These are phyloP conservation scores for Apophysomyces trapeziformis DNA, from an alignment of 371 early-diverging fungal genomes.

Conservation along the genomic window DNA sequence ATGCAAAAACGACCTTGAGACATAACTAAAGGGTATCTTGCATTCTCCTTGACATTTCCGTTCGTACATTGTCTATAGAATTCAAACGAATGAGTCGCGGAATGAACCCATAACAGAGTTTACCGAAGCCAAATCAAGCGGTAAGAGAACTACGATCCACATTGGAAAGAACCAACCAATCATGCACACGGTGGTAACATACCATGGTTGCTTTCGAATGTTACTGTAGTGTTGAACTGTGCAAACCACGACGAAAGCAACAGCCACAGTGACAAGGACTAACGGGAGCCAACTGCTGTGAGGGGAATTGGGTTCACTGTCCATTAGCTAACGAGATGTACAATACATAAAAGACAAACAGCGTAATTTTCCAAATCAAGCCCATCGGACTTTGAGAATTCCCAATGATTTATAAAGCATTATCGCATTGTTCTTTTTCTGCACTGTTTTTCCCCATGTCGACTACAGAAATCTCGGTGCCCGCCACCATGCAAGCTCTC, in stretches of 20 bases:
- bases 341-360: too few relatives aligned
- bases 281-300: slow-evolving; percentile 50
- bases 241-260: slow-evolving; percentile 59
- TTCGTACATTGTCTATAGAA: slow-evolving; percentile 67
- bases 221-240: slow-evolving; percentile 79
- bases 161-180: slow-evolving; percentile 90
- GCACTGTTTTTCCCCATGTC: slow-evolving; percentile 21
- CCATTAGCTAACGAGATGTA: background rate
- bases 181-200: slow-evolving; percentile 65
- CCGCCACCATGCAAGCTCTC: slow-evolving; percentile 44
- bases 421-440: too few relatives aligned
- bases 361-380: too few relatives aligned
- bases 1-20: slow-evolving; percentile 67
- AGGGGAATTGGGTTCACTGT: background rate
- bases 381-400: too few relatives aligned
- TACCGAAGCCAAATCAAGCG: slow-evolving; percentile 91
- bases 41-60: slow-evolving; percentile 65
- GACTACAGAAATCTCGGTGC: slow-evolving; percentile 28
- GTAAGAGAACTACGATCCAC: slow-evolving; percentile 86
- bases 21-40: slow-evolving; percentile 78
- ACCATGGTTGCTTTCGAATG: slow-evolving; percentile 67
- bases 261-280: slow-evolving; percentile 48
- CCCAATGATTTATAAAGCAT: too few relatives aligned
- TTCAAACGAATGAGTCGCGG: background rate
- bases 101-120: slow-evolving; percentile 18